Conservation (phyloP, 768 basidiomycete genomes). For the Calocybe cyanea region DNA sequence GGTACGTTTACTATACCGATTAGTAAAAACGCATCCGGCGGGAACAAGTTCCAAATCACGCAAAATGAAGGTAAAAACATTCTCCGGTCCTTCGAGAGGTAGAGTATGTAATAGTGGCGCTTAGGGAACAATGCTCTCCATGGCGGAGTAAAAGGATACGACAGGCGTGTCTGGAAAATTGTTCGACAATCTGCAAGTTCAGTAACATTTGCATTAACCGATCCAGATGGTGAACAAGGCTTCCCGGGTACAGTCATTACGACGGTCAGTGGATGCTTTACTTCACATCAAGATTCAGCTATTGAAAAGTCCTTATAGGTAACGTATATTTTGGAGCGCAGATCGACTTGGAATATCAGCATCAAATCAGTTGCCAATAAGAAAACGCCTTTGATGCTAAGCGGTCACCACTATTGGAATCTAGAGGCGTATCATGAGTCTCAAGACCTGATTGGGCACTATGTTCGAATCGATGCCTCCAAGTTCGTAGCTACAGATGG, state of each 20-base stretch:
- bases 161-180: slow-evolving; percentile 39
- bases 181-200: slow-evolving; percentile 26
- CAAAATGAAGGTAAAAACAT: slow-evolving; percentile 35
- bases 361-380: slow-evolving; percentile 33
- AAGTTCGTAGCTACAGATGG: slow-evolving; percentile 37
- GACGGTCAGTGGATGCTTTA: slow-evolving; percentile 22
- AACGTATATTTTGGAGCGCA: slow-evolving; percentile 31
- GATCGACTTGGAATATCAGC: slow-evolving; percentile 33
- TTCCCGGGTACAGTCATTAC: slow-evolving; percentile 43
- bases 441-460: slow-evolving; percentile 33
- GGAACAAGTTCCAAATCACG: slow-evolving; percentile 33
- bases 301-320: no score
- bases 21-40: slow-evolving; percentile 34
- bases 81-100: no score
- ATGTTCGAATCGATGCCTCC: slow-evolving; percentile 33
- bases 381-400: slow-evolving; percentile 42
- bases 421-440: slow-evolving; percentile 40
- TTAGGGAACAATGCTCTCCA: slow-evolving; percentile 42
- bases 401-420: slow-evolving; percentile 43
- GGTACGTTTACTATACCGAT: slow-evolving; percentile 42
- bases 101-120: not conserved
- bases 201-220: slow-evolving; percentile 39
- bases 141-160: slow-evolving; percentile 43
- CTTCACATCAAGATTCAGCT: no score
- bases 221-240: slow-evolving; percentile 39